Evolutionary conservation across 495 filamentous ascomycete species (phyloP).

Genomic region (Xanthoparmelia taractica): DNA sequence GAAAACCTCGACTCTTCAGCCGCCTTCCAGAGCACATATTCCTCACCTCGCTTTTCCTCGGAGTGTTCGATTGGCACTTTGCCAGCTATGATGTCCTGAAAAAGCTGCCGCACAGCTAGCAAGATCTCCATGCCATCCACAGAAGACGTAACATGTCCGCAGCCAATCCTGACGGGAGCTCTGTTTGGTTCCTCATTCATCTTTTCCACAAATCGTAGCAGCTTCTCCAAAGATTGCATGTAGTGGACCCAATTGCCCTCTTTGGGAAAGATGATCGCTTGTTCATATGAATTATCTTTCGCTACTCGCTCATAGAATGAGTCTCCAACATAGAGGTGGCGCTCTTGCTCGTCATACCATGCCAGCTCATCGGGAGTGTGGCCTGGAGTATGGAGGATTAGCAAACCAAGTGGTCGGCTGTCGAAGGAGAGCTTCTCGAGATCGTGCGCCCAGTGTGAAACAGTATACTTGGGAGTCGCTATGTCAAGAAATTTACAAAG

Average conservation of each 20-base stretch:
- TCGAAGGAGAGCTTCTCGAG: slow-evolving; percentile 24
- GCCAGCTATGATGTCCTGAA: slow-evolving; percentile 25
- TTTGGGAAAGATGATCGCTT: slow-evolving; percentile 34
- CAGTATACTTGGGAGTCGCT: slow-evolving; percentile 29
- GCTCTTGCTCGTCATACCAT: slow-evolving; percentile 35
- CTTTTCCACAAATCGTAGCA: slow-evolving; percentile 25
- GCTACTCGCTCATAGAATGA: slow-evolving; percentile 34
- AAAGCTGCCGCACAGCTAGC: slow-evolving; percentile 21
- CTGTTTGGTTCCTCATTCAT: slow-evolving; percentile 19
- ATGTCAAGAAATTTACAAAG: slow-evolving; percentile 29
- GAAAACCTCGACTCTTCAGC: slow-evolving; percentile 25
- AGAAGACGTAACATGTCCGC: slow-evolving; percentile 29
- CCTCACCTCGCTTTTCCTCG: slow-evolving; percentile 24
- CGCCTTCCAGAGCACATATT: slow-evolving; percentile 27
- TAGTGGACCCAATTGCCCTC: slow-evolving; percentile 30
- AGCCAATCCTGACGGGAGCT: slow-evolving; percentile 26
- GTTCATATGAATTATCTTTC: slow-evolving; percentile 20
- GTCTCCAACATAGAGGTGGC: slow-evolving; percentile 37
- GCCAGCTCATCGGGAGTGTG: slow-evolving; percentile 39
- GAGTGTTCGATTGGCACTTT: slow-evolving; percentile 22
- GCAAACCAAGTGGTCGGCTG: slow-evolving; percentile 21
- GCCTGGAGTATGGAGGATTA: slow-evolving; percentile 36
- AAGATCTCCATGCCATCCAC: slow-evolving; percentile 28
- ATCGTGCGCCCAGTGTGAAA: slow-evolving; percentile 33
- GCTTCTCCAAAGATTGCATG: slow-evolving; percentile 28